Evolutionary conservation across 495 filamentous ascomycete genomes (phyloP).

Genomic region (Trichoderma virens): DNA sequence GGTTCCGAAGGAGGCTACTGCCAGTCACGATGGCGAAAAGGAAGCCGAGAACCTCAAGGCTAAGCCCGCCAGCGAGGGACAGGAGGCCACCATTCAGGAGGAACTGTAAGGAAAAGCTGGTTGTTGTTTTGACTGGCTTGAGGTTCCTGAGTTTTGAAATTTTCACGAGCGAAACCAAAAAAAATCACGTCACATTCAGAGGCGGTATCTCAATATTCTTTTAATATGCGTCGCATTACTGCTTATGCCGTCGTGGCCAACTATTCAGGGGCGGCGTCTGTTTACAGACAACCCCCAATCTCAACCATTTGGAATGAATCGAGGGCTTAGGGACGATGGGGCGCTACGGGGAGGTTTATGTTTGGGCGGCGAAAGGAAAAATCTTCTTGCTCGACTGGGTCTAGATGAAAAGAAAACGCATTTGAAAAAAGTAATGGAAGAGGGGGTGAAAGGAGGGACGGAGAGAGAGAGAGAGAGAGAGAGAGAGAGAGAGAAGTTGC

Average conservation of each 20-base stretch:
- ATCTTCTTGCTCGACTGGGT: not conserved
- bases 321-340: not conserved
- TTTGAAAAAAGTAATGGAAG: not conserved
- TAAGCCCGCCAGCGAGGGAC: constrained; percentile 70
- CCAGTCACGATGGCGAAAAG: constrained; percentile 56
- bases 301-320: not conserved
- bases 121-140: constrained; percentile 11
- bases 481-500: not conserved
- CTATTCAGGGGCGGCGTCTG: not conserved
- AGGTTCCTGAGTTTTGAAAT: not conserved
- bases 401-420: not conserved
- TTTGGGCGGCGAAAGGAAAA: not conserved
- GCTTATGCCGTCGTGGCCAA: not conserved
- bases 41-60: constrained; percentile 49
- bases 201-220: not conserved
- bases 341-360: not conserved
- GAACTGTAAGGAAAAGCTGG: not conserved
- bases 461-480: not conserved
- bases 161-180: not conserved
- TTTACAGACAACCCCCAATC: not conserved
- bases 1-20: constrained; percentile 40
- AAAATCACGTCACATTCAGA: not conserved
- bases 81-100: constrained; percentile 46
- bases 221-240: not conserved
- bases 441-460: not conserved